Base-by-base conservation (phyloP, 2,329 filamentous ascomycete genomes). In the Cladophialophora psammophila region DNA sequence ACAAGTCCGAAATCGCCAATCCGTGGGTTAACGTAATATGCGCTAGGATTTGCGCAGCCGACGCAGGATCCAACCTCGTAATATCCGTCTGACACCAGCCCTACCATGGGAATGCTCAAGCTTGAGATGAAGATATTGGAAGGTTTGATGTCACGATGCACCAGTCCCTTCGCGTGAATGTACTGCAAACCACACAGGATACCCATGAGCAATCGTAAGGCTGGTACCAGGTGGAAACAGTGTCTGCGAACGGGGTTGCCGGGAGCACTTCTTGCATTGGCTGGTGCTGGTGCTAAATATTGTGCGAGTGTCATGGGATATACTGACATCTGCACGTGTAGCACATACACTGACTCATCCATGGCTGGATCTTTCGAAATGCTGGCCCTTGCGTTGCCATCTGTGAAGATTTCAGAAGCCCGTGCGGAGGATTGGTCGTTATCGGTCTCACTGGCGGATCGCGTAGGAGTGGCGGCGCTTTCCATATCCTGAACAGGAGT, bases 1-100 rank as follows among this genome's bases (percentile, higher is more conserved):
- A 88, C 87, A 4, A 90, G 82, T 1, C 89, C 89, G 72, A 91
- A 91, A 73, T 91, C 89, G 1, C 88, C 89, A 61, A 91, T 90
- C 4, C 87, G 83, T 10, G 89, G 86, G 45, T 83, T 84, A 36
- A 87, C 78, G 66, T 84, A 85, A 13, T 81, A 72, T 26, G 71
- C 64, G 3, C 73, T 71, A 1, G 69, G 68, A 5, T 67, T 65
- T 1, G 73, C 66, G 56, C 73, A 72, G 35, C 57, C 56, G 9
- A 63, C 56, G 26, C 69, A 70, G 5, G 65, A 59, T 34, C 73
- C 73, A 8, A 74, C 66, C 6, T 72, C 70, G 8, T 72, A 71
- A 66, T 87, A 90, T 1, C 79, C 71, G 52, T 85, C 77, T n/a
- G 84, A 78, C 12, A 66, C 55, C 3, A 81, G 76, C 0, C 79